Evolutionary conservation across 1,284 basidiomycete genomes (phyloP), one percentile per base, ranked within the genome.

Genomic region (Flammula alnicola): DNA sequence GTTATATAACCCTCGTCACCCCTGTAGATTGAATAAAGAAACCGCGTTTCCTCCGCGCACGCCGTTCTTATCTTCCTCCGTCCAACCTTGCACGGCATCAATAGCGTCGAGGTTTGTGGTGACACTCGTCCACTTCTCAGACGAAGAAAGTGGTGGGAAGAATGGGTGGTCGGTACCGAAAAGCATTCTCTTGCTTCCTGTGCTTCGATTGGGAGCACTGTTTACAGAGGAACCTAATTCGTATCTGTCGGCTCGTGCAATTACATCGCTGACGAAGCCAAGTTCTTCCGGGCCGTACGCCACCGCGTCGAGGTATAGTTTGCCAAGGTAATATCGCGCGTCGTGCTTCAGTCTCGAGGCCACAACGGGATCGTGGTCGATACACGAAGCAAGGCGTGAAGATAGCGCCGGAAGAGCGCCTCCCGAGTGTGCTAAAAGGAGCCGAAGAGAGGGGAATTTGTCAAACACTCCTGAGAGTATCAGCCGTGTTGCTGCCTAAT

Each of bases 81-180:
- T 71, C 89, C 91, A 93, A 1, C 76, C 79, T 42, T 73, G 71
- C 30, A 88, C 81, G 2, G 70, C 72, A 31, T 81, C 76, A 52
- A 94, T 91, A 1, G 91, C 91, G 47, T 87, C 82, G 47, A 93
- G 63, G 64, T 93, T 94, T 56, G 91, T 89, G 9, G 87, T 81
- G 1, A 93, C 91, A 59, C 88, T 91, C 68, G 74, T 80, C 92
- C 92, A 93, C 61, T 83, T 89, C 55, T 84, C 84, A 32, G 76
- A 77, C 31, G 76, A 73, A 41, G 73, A 73, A 26, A 93, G 74
- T 5, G 91, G 91, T 4, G 91, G 91, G 72, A 94, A 94, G 76
- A 94, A 94, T 1, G 92, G 92, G 65, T 93, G 89, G 61, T 94
- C 92, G 14, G 92, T 94, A 6, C 92, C 91, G 61, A 91, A 93